Evolutionary conservation across 2,329 filamentous ascomycete genomes (phyloP).

Genomic region (Aureobasidium sp.): DNA sequence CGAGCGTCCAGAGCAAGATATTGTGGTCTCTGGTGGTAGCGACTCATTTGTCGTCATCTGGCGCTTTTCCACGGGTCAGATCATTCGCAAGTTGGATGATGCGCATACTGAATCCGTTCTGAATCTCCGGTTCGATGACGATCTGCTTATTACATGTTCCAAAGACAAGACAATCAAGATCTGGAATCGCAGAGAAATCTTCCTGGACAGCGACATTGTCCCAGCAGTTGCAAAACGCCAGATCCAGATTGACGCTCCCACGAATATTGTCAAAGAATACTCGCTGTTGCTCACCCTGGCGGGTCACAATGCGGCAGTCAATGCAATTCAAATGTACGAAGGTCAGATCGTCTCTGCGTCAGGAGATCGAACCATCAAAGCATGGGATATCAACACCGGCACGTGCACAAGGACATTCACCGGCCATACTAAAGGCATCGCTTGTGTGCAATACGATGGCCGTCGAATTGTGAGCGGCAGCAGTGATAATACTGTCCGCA

Average conservation of each 20-base stretch:
- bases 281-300: conserved; percentile 71
- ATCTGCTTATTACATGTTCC: conserved; percentile 90
- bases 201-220: conserved; percentile 34
- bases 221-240: conserved; percentile 24
- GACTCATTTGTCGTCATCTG: conserved; percentile 22
- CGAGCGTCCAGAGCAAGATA: conserved; percentile 56
- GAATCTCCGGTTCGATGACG: conserved; percentile 85
- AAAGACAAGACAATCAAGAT: conserved; percentile 97
- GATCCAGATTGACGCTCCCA: conserved; percentile 39
- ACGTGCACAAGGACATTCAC: conserved; percentile 69
- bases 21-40: conserved; percentile 23
- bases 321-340: conserved; percentile 84
- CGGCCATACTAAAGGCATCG: conserved; percentile 91
- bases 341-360: conserved; percentile 90
- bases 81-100: conserved; percentile 65
- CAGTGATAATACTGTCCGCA: conserved; percentile 91
- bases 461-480: conserved; percentile 90
- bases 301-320: conserved; percentile 86
- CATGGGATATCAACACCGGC: conserved; percentile 85
- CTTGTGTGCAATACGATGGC: conserved; percentile 94
- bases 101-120: conserved; percentile 88
- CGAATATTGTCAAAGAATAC: conserved; percentile 60
- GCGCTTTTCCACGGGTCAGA: conserved; percentile 65
- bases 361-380: conserved; percentile 85
- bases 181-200: conserved; percentile 73